These are phyloP conservation scores for Brassica balearica DNA, from an alignment of 441 rosid species.

Conservation along the genomic window DNA sequence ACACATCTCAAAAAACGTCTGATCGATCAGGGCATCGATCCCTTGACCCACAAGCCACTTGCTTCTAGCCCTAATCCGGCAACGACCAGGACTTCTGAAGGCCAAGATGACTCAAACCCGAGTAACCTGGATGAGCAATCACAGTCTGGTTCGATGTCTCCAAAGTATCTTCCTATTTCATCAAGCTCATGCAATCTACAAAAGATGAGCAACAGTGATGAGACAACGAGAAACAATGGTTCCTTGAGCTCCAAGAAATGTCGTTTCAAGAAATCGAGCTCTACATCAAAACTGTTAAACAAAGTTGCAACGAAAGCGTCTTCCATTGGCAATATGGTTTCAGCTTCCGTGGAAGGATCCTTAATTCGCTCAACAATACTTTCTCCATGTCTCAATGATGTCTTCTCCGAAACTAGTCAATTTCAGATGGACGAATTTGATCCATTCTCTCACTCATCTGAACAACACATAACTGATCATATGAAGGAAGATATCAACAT, in stretches of 20 bases:
- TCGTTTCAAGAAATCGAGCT: slow-evolving; percentile 9
- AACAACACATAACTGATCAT: slow-evolving; percentile 2
- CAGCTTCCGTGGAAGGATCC: slow-evolving; percentile 40
- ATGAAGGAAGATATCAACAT: slow-evolving; percentile 10
- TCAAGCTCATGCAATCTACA: slow-evolving; percentile 22
- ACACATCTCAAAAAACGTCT: slow-evolving; percentile 76
- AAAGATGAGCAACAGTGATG: slow-evolving; percentile 18
- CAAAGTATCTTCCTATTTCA: slow-evolving; percentile 17
- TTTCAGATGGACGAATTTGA: slow-evolving; percentile 29
- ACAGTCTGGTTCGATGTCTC: slow-evolving; percentile 20
- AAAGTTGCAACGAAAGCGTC: slow-evolving; percentile 41
- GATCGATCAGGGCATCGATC: slow-evolving; percentile 74
- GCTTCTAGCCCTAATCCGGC: slow-evolving; percentile 2
- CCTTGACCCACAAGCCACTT: slow-evolving; percentile 63
- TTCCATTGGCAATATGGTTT: slow-evolving; percentile 33
- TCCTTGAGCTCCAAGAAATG: slow-evolving; percentile 37
- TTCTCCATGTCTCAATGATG: slow-evolving; percentile 26
- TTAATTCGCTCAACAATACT: slow-evolving; percentile 21
- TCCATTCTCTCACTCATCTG: slow-evolving; percentile 28
- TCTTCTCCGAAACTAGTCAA: slow-evolving; percentile 16
- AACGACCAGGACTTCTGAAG: background rate
- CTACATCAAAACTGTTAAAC: slow-evolving; percentile 39
- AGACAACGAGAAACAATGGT: slow-evolving; percentile 14
- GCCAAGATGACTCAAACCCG: slow-evolving; percentile 27
- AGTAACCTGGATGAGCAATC: slow-evolving; percentile 20